These are phyloP conservation scores for Arachnomyces sp. DNA, from an alignment of 2,329 filamentous ascomycete species.

Conservation along the genomic window DNA sequence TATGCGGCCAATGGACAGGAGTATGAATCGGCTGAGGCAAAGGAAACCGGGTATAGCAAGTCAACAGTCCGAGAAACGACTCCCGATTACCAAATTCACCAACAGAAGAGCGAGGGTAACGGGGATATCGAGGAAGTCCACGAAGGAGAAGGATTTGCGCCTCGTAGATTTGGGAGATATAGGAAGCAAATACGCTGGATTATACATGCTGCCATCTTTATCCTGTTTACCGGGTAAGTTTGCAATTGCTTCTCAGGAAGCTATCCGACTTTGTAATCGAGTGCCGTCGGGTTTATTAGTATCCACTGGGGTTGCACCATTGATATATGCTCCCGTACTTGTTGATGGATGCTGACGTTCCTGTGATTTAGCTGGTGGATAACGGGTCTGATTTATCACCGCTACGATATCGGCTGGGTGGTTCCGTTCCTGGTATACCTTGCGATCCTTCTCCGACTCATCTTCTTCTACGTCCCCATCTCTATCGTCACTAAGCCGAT, in stretches of 20 bases:
- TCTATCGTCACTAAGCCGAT: constrained; percentile 58
- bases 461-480: constrained; percentile 66
- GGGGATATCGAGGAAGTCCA: constrained; percentile 37
- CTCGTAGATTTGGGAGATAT: constrained; percentile 18
- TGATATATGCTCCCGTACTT: not conserved
- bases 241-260: constrained; percentile 5
- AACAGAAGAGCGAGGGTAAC: constrained; percentile 18
- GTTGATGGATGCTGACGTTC: constrained; percentile 11
- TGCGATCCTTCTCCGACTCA: constrained; percentile 60
- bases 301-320: not conserved
- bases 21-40: constrained; percentile 44
- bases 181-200: constrained; percentile 29
- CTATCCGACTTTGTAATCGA: not conserved
- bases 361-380: constrained; percentile 59
- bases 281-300: not conserved
- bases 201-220: constrained; percentile 41
- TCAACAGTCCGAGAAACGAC: constrained; percentile 25
- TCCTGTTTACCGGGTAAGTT: constrained; percentile 47
- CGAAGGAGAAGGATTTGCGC: constrained; percentile 26
- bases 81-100: constrained; percentile 16
- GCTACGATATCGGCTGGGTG: constrained; percentile 67
- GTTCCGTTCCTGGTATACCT: constrained; percentile 78
- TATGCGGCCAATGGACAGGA: constrained; percentile 27
- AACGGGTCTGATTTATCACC: constrained; percentile 63
- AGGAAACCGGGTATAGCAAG: constrained; percentile 34